Conservation (phyloP, 441 rosid species). For the Isatis lusitanica region DNA sequence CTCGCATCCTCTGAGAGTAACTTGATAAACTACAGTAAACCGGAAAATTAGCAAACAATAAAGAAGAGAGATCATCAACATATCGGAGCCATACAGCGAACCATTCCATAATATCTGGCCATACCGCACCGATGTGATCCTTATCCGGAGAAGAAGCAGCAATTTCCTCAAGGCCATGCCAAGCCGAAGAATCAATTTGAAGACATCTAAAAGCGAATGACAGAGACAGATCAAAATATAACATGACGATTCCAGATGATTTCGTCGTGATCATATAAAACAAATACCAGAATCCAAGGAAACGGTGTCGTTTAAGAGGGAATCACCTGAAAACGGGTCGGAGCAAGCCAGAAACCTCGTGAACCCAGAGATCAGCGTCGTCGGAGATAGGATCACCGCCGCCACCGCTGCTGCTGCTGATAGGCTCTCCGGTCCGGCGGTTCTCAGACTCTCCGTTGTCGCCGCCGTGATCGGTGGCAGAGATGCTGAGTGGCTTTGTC, state of each 20-base stretch:
- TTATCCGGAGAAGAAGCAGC: slow-evolving; percentile 69
- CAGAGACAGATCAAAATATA: not conserved
- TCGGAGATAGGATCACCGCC: slow-evolving; percentile 52
- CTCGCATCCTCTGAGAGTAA: slow-evolving; percentile 56
- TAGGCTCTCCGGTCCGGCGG: slow-evolving; percentile 31
- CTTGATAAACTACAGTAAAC: slow-evolving; percentile 56
- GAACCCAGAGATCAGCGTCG: slow-evolving; percentile 67
- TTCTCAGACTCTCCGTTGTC: not conserved
- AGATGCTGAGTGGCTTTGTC: slow-evolving; percentile 40
- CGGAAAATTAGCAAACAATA: not conserved
- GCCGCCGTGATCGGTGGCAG: slow-evolving; percentile 38
- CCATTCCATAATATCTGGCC: no score
- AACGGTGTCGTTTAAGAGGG: not conserved
- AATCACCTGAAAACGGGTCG: slow-evolving; percentile 74
- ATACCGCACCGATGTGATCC: slow-evolving; percentile 76
- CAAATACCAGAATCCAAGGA: not conserved
- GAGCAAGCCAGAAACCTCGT: slow-evolving; percentile 62
- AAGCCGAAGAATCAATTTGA: slow-evolving; percentile 57
- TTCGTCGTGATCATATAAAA: not conserved
- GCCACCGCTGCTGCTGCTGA: slow-evolving; percentile 22
- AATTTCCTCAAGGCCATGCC: slow-evolving; percentile 79
- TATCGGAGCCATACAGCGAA: no score
- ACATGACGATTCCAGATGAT: not conserved
- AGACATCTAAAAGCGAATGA: slow-evolving; percentile 47
- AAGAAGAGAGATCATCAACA: not conserved